phyloP scores from a whole-genome alignment of 2,329 filamentous ascomycete species.

The Lachnellula hyalina region DNA sequence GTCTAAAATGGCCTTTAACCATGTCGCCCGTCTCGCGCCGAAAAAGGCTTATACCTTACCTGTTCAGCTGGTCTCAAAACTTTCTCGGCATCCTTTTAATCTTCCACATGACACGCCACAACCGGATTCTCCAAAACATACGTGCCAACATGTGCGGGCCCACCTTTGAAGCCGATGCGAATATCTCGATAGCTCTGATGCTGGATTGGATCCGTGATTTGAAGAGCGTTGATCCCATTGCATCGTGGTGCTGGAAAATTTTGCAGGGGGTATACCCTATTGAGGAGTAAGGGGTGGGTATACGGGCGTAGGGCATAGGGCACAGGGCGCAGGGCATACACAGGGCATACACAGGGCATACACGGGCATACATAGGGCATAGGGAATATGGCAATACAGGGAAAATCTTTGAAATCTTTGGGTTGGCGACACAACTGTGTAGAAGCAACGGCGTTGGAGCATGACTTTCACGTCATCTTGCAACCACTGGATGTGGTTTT shows the following conservation, averaged over 20 bases:
- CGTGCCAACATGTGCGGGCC: conserved; percentile 43
- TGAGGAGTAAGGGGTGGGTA: conserved; percentile 9
- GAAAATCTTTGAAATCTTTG: not conserved
- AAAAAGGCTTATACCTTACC: conserved; percentile 53
- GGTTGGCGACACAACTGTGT: too few species aligned
- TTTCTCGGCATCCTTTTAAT: conserved; percentile 54
- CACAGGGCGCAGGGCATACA: too few species aligned
- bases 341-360: too few species aligned
- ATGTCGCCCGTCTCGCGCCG: conserved; percentile 51
- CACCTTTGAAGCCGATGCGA: conserved; percentile 46
- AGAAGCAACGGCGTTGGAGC: too few species aligned
- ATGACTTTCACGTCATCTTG: too few species aligned
- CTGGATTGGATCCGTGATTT: conserved; percentile 57
- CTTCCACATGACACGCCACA: conserved; percentile 48
- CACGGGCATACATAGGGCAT: not conserved
- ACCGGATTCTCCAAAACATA: conserved; percentile 45
- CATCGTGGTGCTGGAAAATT: conserved; percentile 41
- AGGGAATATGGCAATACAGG: not conserved
- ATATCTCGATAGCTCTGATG: conserved; percentile 46
- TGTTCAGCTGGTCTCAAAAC: conserved; percentile 60
- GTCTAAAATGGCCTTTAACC: conserved; percentile 55
- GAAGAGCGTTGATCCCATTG: conserved; percentile 47
- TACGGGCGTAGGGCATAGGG: not conserved
- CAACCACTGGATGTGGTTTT: too few species aligned
- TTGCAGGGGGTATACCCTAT: conserved; percentile 24